phyloP scores from a whole-genome alignment of 495 filamentous ascomycete species.

The Neurospora hispaniola region DNA sequence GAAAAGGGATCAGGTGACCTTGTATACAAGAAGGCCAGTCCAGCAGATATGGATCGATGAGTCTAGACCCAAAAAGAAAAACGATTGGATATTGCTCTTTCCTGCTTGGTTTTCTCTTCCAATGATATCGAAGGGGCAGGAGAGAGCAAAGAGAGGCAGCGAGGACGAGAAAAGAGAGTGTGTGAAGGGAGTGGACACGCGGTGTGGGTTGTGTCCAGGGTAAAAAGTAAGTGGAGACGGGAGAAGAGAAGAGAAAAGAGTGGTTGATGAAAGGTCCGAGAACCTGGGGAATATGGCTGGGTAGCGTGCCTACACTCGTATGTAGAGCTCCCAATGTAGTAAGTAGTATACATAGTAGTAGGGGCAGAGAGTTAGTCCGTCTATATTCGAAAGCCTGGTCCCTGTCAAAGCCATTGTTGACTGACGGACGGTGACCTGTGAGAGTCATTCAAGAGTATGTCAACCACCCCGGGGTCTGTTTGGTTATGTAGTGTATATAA shows the following conservation, averaged over 20 bases:
- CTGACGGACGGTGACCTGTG: neutral
- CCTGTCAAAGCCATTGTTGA: neutral
- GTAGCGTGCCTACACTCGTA: neutral
- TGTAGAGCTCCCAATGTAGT: neutral
- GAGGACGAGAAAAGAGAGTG: neutral
- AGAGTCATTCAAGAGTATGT: neutral
- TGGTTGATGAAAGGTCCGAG: neutral
- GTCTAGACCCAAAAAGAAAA: neutral
- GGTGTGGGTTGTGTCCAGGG: neutral
- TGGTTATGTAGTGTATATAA: neutral
- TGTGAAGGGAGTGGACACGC: neutral
- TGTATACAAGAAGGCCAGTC: neutral
- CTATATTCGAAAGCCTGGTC: neutral
- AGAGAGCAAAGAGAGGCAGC: neutral
- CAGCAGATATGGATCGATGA: neutral
- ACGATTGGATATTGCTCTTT: neutral
- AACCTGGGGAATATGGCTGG: neutral
- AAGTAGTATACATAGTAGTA: too few species aligned
- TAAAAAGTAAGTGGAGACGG: neutral
- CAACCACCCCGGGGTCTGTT: neutral
- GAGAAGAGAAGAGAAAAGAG: neutral
- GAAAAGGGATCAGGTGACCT: neutral
- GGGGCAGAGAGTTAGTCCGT: neutral
- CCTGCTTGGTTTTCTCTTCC: neutral
- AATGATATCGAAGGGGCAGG: neutral